Base-by-base conservation (phyloP, 306 rosid species). In the Casuarina glauca region DNA sequence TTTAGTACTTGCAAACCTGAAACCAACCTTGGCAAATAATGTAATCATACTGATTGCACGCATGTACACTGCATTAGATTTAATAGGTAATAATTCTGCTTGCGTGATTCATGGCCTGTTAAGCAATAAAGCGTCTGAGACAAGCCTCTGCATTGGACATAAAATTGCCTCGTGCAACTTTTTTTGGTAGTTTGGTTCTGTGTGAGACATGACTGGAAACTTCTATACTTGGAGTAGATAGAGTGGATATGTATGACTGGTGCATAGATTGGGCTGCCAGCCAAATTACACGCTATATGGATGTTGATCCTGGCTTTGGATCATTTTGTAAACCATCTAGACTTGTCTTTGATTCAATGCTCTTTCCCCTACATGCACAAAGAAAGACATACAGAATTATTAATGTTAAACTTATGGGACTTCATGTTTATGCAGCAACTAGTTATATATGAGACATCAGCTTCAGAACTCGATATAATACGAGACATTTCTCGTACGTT, bases 401-500 rank as follows among this genome's bases (percentile, higher is more conserved):
- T 76, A 66, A 45, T 38, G 60, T 79, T 63, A 61, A 73, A 36
- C 70, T 86, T 70, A 88, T 73, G 48, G 78, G 62, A 58, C 41
- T 66, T 49, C 53, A 10, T 84, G 55, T 61, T 76, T 74, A 49
- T 87, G 84, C 96, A 95, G 99, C 99, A 95, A 95, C 86, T 95
- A 80, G 97, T 95, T 75, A 95, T 95, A 79, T 95, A 95, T 43
- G 99, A 95, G 88, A 93, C 97, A 7, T 95, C 99, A 43, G 90
- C 97, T 57, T 87, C 99, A 53, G 99, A 95, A 78, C 91, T 95
- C 69, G 99, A 95, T 80, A 95, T 95, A 80, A 95, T 95, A 82
- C 88, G 99, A 78, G 99, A 95, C 74, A 95, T 95, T 75, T 95
- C 99, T 9, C 97, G 99, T 51, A 95, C 97, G 55, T 95, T 95